phyloP scores from a whole-genome alignment of 768 basidiomycete species.

The Amanita rubescens region DNA sequence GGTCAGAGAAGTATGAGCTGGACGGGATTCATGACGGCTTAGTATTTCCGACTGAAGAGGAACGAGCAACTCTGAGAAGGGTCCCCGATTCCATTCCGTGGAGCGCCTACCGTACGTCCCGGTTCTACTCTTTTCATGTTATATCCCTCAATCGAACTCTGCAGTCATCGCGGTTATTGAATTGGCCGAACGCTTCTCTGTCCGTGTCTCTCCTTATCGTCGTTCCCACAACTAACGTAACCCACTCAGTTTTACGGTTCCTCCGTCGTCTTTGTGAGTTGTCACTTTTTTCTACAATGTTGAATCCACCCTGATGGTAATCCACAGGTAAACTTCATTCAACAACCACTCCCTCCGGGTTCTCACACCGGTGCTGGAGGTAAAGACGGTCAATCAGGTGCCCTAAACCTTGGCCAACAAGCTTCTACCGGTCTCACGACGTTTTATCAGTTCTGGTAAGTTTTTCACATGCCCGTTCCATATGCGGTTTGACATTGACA shows the following conservation, averaged over 20 bases:
- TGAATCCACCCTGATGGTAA: background rate
- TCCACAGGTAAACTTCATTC: constrained; percentile 66
- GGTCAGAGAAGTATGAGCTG: background rate
- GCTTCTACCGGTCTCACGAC: constrained; percentile 66
- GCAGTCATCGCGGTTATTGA: constrained; percentile 62
- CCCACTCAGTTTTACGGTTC: constrained; percentile 34
- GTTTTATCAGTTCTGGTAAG: constrained; percentile 66
- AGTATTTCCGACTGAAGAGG: constrained; percentile 59
- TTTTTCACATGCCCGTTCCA: constrained; percentile 8
- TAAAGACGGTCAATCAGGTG: constrained; percentile 51
- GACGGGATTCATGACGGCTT: constrained; percentile 39
- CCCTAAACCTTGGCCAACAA: constrained; percentile 58
- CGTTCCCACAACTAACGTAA: background rate
- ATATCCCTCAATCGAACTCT: background rate
- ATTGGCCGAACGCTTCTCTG: constrained; percentile 69
- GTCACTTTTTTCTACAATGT: background rate
- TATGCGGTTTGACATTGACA: background rate
- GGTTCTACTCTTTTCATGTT: constrained; percentile 1
- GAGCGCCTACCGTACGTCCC: constrained; percentile 42
- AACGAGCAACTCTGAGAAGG: constrained; percentile 48
- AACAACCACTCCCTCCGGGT: constrained; percentile 56
- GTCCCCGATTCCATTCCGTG: constrained; percentile 55
- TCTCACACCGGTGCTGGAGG: constrained; percentile 62
- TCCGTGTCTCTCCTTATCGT: constrained; percentile 17
- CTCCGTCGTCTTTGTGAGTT: constrained; percentile 41